Evolutionary conservation across 1,284 basidiomycete genomes (phyloP).

Genomic region (Paramarasmius palmivorus): DNA sequence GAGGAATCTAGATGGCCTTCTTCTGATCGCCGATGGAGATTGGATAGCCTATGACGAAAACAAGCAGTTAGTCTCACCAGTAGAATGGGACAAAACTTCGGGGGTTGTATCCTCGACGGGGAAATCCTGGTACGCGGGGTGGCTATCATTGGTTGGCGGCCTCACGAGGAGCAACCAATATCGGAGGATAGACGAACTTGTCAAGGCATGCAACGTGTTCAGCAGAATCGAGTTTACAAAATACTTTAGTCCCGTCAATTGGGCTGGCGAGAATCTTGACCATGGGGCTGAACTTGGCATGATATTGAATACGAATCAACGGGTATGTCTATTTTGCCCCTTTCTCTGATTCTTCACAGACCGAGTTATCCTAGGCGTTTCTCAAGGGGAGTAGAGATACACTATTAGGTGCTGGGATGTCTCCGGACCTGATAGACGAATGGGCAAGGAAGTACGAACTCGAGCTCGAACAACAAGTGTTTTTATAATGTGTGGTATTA

Average conservation of each 20-base stretch:
- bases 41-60: slow-evolving; percentile 21
- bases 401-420: slow-evolving; percentile 16
- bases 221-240: slow-evolving; percentile 12
- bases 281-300: slow-evolving; percentile 23
- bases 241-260: slow-evolving; percentile 25
- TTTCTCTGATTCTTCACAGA: neutral
- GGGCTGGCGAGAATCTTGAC: slow-evolving; percentile 21
- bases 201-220: slow-evolving; percentile 14
- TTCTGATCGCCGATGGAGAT: slow-evolving; percentile 24
- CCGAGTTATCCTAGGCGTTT: slow-evolving; percentile 13
- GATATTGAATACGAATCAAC: slow-evolving; percentile 21
- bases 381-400: slow-evolving; percentile 14
- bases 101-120: slow-evolving; percentile 8
- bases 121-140: slow-evolving; percentile 25
- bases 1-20: slow-evolving; percentile 19
- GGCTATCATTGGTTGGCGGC: slow-evolving; percentile 19
- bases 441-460: slow-evolving; percentile 18
- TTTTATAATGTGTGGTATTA: slow-evolving; percentile 23
- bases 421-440: slow-evolving; percentile 16
- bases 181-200: slow-evolving; percentile 18
- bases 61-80: slow-evolving; percentile 19
- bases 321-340: slow-evolving; percentile 15
- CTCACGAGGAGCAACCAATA: slow-evolving; percentile 20
- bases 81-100: slow-evolving; percentile 16
- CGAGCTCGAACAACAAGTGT: slow-evolving; percentile 18